Evolutionary conservation across 305 asterid species (phyloP).

Genomic region (Striga hermonthica): DNA sequence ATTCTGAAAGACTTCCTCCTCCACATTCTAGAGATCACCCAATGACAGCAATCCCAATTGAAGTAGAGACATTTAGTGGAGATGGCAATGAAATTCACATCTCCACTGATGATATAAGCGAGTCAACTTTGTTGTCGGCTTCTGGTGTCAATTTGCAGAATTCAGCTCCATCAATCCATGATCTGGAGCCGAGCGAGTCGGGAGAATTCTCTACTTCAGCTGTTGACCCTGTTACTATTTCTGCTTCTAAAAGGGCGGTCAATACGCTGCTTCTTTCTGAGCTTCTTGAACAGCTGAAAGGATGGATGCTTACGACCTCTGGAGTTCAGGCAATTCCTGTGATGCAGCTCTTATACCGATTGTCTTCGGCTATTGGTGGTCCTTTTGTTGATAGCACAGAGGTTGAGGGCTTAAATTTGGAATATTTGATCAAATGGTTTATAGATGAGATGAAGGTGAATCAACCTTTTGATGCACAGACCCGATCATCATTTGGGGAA

Average conservation of each 20-base stretch:
- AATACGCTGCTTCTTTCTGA: conserved; percentile 90
- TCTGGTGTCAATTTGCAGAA: conserved; percentile 56
- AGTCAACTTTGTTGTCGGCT: conserved; percentile 60
- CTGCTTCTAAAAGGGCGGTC: conserved; percentile 96
- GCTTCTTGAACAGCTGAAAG: conserved; percentile 93
- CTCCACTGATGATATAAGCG: conserved; percentile 67
- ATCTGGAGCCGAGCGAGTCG: conserved; percentile 72
- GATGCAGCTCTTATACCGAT: conserved; percentile 91
- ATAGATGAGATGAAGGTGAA: conserved; percentile 72
- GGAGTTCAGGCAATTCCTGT: conserved; percentile 92
- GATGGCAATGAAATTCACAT: conserved; percentile 88
- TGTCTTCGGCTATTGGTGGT: conserved; percentile 95
- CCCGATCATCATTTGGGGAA: conserved; percentile 86
- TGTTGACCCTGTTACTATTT: conserved; percentile 84
- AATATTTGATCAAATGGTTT: conserved; percentile 87
- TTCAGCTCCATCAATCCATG: conserved; percentile 74
- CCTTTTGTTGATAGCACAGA: conserved; percentile 74
- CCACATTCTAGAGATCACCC: conserved; percentile 97
- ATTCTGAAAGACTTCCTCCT: conserved; percentile 90
- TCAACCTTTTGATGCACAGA: conserved; percentile 64
- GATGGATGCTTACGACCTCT: conserved; percentile 90
- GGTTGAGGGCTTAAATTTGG: conserved; percentile 78
- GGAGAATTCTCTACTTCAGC: conserved; percentile 73
- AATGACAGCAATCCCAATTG: conserved; percentile 97
- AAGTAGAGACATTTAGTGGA: conserved; percentile 78